Evolutionary conservation across 805 yeast species (phyloP), one percentile per base, ranked within the genome.

Genomic region (Tetrapisispora arboricola): DNA sequence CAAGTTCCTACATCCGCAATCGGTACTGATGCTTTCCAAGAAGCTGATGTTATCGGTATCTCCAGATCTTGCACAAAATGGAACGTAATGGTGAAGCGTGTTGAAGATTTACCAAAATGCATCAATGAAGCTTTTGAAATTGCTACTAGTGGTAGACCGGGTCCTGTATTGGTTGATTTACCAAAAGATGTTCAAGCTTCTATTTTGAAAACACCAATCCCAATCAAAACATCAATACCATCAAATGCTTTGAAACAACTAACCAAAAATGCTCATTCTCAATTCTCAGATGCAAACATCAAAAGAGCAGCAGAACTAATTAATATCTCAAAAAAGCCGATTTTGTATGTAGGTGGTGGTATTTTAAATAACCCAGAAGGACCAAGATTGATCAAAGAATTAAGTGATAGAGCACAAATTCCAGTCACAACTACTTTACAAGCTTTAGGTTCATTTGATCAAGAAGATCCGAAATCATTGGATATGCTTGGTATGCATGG

Each of bases 401-500:
- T 92, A 43, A 79, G 95, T 49, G 95, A 87, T 45, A 83, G 82
- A 67, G 95, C 95, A 21, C 71, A 75, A 58, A 90, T 92, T 48
- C 98, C 98, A 26, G 98, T 92, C 47, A 90, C 98, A 34, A 92
- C 97, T 21, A 84, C 96, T 39, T 63, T 92, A 43, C 97, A 88
- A 66, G 96, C 84, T 43, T 73, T 92, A 49, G 98, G 98, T 53
- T 84, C 94, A 10, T 92, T 80, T 57, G 96, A 92, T 66, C 97
- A 92, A 69, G 75, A 72, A 47, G 95, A 88, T 65, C 80, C 79
- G 49, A 86, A 87, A 64, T 81, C 96, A 21, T 67, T 92, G 50
- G 96, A 90, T 64, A 86, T 92, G 94, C 75, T 92, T 51, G 98
- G 98, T 55, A 92, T 92, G 98, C 98, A 92, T 66, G 98, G 98